Evolutionary conservation across 768 basidiomycete genomes (phyloP), one percentile per base, ranked within the genome.

Genomic region (Boletus patriciae): DNA sequence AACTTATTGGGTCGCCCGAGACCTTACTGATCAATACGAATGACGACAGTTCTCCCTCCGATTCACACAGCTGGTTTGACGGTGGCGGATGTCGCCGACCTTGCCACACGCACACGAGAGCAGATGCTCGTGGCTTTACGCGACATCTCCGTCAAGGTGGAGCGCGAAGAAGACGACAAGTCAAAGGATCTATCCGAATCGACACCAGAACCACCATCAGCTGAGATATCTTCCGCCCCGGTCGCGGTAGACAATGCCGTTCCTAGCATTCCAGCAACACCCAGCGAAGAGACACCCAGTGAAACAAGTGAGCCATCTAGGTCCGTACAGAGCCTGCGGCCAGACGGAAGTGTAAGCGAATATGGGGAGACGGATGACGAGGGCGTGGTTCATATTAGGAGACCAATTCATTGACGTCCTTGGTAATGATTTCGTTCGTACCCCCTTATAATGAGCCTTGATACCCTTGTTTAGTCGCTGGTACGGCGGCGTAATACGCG

Each of bases 351-450:
- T 58, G 81, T 85, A 62, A 90, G 86, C 60, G 86, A 86, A 66
- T 80, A 80, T 59, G 87, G 86, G 23, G 89, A 90, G 63, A 92
- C 90, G 38, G 90, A 93, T 67, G 90, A 93, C 55, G 90, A 92
- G 64, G 90, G 88, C 7, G 86, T 92, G 85, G 82, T 92, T 56
- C 69, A 92, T 29, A 84, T 92, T 49, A 86, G 84, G 40, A 79
- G 85, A 55, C 89, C 88, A 11, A 52, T 52, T 9, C 27, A 62
- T 49, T 72, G 60, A 66, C 43, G 23, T 47, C 34, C 15, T 50
- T 19, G 55, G 59, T 52, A 42, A 50, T 31, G 27, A 41, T 50
- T 36, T 50, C 33, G 46, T 34, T 58, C 19, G 49, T 55, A 42
- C 54, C 36, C 31, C 29, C 47, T 25, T 31, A 55, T 48, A 43